A percentile compares a stretch with the other conserved stretches of the same genome.
These are phyloP conservation scores for Yarrowia phangngaensis DNA, from an alignment of 805 yeast genomes.

Conservation along the genomic window DNA sequence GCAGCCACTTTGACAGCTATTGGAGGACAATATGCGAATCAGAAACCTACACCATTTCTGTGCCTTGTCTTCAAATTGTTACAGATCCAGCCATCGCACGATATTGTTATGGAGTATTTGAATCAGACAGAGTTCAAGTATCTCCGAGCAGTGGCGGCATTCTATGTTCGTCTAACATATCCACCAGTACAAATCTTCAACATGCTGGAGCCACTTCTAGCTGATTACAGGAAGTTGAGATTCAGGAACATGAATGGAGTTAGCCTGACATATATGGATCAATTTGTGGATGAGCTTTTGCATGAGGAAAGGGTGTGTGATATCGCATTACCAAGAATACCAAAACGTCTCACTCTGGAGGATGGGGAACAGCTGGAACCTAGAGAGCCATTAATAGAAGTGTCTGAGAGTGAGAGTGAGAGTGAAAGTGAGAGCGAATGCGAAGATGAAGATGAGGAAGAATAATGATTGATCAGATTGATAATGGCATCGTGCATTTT, in stretches of 20 bases:
- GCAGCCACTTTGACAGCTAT: slow-evolving; percentile 46
- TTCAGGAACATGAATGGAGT: slow-evolving; percentile 42
- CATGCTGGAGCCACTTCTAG: slow-evolving; percentile 51
- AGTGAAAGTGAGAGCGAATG: slow-evolving; percentile 38
- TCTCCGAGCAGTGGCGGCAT: slow-evolving; percentile 60
- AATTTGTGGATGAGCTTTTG: slow-evolving; percentile 61
- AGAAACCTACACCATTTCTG: slow-evolving; percentile 67
- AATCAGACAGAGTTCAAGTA: slow-evolving; percentile 72
- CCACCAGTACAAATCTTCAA: slow-evolving; percentile 47
- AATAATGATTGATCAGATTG: no score
- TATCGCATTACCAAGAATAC: slow-evolving; percentile 64
- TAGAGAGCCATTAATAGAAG: slow-evolving; percentile 38
- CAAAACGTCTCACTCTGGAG: slow-evolving; percentile 40
- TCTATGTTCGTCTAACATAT: slow-evolving; percentile 52
- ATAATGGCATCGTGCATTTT: not conserved
- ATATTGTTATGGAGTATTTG: slow-evolving; percentile 53
- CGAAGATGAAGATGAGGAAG: not conserved
- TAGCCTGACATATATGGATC: slow-evolving; percentile 61
- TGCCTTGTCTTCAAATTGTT: slow-evolving; percentile 72
- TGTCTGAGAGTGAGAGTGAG: slow-evolving; percentile 39
- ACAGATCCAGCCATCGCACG: slow-evolving; percentile 66
- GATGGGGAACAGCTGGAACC: slow-evolving; percentile 39
- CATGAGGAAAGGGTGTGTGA: slow-evolving; percentile 62
- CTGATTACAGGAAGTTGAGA: slow-evolving; percentile 69
- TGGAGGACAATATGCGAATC: slow-evolving; percentile 56